Conservation (phyloP, 495 filamentous ascomycete species). For the Talaromyces ruber region DNA sequence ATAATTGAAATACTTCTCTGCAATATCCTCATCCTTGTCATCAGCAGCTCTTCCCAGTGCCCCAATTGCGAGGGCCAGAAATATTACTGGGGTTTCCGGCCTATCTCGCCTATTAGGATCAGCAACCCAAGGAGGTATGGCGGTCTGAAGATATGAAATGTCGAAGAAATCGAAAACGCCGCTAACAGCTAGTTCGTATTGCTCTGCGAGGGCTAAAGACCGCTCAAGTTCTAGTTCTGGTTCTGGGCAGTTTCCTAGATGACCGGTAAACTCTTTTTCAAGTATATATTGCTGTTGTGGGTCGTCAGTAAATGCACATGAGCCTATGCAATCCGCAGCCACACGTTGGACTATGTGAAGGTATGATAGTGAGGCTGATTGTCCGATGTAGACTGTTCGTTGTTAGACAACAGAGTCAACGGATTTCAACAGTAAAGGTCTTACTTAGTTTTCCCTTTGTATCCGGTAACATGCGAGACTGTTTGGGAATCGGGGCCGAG, state of each 20-base stretch:
- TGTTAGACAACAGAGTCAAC: background rate
- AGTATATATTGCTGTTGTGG: conserved; percentile 8
- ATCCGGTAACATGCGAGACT: background rate
- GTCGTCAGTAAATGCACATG: conserved; percentile 8
- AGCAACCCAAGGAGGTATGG: background rate
- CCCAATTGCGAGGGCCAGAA: conserved; percentile 52
- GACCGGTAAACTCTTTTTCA: conserved; percentile 3
- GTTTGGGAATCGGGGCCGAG: background rate
- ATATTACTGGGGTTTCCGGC: conserved; percentile 18
- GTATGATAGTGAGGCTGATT: conserved; percentile 7
- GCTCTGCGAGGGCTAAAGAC: background rate
- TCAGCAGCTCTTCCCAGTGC: conserved; percentile 33
- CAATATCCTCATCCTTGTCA: conserved; percentile 31
- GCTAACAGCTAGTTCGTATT: conserved; percentile 33
- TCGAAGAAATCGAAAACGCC: conserved; percentile 32
- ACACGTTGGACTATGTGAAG: conserved; percentile 7
- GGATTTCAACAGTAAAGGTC: background rate
- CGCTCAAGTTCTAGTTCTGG: background rate
- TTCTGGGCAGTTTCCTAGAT: background rate
- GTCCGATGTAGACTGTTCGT: conserved; percentile 8
- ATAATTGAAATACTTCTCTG: conserved; percentile 47
- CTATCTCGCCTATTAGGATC: background rate
- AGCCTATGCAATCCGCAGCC: conserved; percentile 4
- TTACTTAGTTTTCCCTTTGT: background rate
- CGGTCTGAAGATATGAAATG: background rate